Evolutionary conservation across 352 stramenopile species (phyloP).

Genomic region (Pythium sp.): DNA sequence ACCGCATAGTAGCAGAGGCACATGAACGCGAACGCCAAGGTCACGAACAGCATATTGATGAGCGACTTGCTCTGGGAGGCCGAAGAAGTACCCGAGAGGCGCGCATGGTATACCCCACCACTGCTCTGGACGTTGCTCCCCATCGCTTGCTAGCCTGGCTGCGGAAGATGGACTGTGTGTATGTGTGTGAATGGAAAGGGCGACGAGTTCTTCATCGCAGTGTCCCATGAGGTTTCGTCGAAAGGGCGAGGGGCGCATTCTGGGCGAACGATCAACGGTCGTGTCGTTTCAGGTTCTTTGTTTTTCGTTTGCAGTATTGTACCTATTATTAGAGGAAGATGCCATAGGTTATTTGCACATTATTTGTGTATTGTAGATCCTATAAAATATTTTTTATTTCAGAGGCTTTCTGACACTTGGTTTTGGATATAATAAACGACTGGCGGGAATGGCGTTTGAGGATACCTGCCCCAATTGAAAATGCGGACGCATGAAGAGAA

Average conservation of each 20-base stretch:
- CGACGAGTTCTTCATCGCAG: background rate
- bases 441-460: too few species aligned
- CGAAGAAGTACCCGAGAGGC: background rate
- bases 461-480: too few species aligned
- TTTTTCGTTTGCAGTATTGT: background rate
- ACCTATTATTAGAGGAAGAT: background rate
- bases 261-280: background rate
- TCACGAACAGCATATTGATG: slow-evolving; percentile 10
- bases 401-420: too few species aligned
- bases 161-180: background rate
- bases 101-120: background rate
- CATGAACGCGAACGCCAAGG: slow-evolving; percentile 5
- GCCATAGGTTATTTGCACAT: background rate
- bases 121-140: background rate
- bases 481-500: too few species aligned
- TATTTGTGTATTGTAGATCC: background rate
- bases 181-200: background rate
- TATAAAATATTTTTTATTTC: background rate
- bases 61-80: background rate
- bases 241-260: background rate
- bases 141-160: background rate
- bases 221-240: background rate
- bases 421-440: too few species aligned
- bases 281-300: slow-evolving; percentile 1
- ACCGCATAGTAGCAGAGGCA: slow-evolving; percentile 16